Evolutionary conservation across 805 yeast species (phyloP), one percentile per base, ranked within the genome.

Genomic region (Monosporozyma yasuniensis): DNA sequence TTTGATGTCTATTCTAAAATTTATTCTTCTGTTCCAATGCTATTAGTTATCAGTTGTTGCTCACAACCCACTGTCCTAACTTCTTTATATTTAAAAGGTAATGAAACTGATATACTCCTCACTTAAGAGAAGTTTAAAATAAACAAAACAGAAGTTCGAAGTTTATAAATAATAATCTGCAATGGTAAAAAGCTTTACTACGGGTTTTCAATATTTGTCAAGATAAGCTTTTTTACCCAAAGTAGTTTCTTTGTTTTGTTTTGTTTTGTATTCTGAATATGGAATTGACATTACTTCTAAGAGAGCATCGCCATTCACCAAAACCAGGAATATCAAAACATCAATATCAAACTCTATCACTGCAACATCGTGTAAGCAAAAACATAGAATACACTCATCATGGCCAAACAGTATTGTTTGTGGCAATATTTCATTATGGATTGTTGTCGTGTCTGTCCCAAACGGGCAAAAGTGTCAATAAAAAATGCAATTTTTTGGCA

Each of bases 401-500:
- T 7, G 6, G 16, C 16, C 35, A 32, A 32, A 32, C 35, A 14
- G 14, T 12, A 32, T 3, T 12, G 14, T 32, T 7, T 32, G 35
- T 6, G 16, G 6, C 14, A 16, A n/a, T 14, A 7, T n/a, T 32
- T 16, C 16, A 32, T n/a, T 32, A 14, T 32, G 16, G 35, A 32
- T 14, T 51, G 50, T 51, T 53, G 47, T 51, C 52, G 44, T 48
- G 50, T 51, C 32, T 46, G 41, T 28, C 53, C 54, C 44, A 37
- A 51, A 49, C 43, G 11, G 38, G 49, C 14, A 50, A 43, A 45
- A 4, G 14, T 14, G 42, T 21, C 42, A 39, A 39, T 22, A 35
- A 16, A 22, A 28, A 21, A 10, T 32, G 35, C 11, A 32, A 32
- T 12, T 12, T 14, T 32, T 32, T 14, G 35, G 6, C 16, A 5